phyloP scores from a whole-genome alignment of 164 flowering plant genomes.

The Annona cherimola region DNA sequence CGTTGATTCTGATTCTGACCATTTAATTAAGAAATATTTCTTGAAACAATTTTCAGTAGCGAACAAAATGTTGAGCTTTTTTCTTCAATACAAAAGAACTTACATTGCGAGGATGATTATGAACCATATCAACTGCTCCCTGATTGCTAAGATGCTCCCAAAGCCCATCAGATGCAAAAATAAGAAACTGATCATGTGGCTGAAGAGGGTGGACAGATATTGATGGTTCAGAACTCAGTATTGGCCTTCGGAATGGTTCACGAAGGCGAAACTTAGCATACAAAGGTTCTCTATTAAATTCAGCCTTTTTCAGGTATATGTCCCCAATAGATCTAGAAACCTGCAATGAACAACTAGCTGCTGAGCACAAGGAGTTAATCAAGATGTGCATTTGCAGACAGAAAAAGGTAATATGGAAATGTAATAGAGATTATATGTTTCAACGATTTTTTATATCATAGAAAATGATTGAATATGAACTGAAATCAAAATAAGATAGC shows the following conservation, averaged over 20 bases:
- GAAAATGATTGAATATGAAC: too few relatives aligned
- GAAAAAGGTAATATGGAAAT: too few relatives aligned
- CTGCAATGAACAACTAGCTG: slow-evolving; percentile 27
- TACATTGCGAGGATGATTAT: slow-evolving; percentile 61
- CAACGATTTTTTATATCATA: too few relatives aligned
- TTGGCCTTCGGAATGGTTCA: slow-evolving; percentile 63
- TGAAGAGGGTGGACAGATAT: slow-evolving; percentile 49
- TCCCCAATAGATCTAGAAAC: slow-evolving; percentile 93
- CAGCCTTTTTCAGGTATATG: slow-evolving; percentile 75
- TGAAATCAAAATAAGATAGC: too few relatives aligned
- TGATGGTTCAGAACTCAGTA: slow-evolving; percentile 76
- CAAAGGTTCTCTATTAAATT: slow-evolving; percentile 75
- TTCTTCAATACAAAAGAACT: slow-evolving; percentile 9
- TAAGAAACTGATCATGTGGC: slow-evolving; percentile 72
- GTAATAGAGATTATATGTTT: too few relatives aligned
- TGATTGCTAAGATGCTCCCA: slow-evolving; percentile 97
- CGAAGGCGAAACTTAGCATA: slow-evolving; percentile 64
- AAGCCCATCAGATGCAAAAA: slow-evolving; percentile 92
- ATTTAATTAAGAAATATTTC: too few relatives aligned
- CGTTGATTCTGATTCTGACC: too few relatives aligned
- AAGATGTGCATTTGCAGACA: too few relatives aligned
- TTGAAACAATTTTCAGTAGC: too few relatives aligned
- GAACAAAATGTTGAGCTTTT: too few relatives aligned
- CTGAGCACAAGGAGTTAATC: not conserved
- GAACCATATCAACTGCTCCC: slow-evolving; percentile 82